These are phyloP conservation scores for Globisporangium perplexum DNA, from an alignment of 352 stramenopile genomes.

Conservation along the genomic window DNA sequence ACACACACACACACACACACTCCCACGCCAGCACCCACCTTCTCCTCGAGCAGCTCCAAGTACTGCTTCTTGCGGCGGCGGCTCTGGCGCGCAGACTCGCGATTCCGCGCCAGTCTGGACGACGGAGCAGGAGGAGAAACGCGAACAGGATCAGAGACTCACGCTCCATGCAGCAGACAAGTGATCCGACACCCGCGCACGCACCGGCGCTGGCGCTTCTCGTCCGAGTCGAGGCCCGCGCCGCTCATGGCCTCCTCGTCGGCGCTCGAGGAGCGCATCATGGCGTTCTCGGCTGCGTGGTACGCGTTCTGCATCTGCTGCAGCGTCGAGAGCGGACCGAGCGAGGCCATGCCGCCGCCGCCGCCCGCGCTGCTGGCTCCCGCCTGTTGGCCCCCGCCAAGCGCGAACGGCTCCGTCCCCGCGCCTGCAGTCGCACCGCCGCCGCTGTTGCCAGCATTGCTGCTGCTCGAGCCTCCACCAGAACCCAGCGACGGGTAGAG, in stretches of 20 bases:
- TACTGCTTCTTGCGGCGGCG: constrained; percentile 89
- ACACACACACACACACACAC: not conserved
- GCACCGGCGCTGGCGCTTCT: constrained; percentile 70
- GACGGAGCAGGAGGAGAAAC: too few relatives aligned
- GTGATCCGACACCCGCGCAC: not conserved
- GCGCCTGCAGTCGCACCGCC: not conserved
- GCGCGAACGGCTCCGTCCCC: constrained; percentile 29
- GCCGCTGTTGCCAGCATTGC: too few relatives aligned
- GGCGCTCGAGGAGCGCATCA: constrained; percentile 40
- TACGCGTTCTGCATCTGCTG: constrained; percentile 45
- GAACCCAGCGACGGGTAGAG: constrained; percentile 6
- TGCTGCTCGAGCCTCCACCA: not conserved
- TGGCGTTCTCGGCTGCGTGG: constrained; percentile 42
- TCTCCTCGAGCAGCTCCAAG: constrained; percentile 83
- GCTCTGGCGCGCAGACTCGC: constrained; percentile 85
- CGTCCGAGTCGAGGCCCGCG: constrained; percentile 49
- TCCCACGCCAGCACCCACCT: constrained; percentile 38
- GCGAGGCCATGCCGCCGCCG: constrained; percentile 6
- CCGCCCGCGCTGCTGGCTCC: constrained; percentile 6
- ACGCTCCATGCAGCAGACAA: not conserved
- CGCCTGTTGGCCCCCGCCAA: constrained; percentile 14
- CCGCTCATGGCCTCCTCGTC: constrained; percentile 46
- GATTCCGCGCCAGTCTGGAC: constrained; percentile 71
- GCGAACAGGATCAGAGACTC: not conserved
- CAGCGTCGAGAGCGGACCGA: constrained; percentile 25